A percentile compares a stretch with the other conserved stretches of the same genome.
phyloP scores from a whole-genome alignment of 805 yeast species.

The Sugiyamaella boreocaroliniensis region DNA sequence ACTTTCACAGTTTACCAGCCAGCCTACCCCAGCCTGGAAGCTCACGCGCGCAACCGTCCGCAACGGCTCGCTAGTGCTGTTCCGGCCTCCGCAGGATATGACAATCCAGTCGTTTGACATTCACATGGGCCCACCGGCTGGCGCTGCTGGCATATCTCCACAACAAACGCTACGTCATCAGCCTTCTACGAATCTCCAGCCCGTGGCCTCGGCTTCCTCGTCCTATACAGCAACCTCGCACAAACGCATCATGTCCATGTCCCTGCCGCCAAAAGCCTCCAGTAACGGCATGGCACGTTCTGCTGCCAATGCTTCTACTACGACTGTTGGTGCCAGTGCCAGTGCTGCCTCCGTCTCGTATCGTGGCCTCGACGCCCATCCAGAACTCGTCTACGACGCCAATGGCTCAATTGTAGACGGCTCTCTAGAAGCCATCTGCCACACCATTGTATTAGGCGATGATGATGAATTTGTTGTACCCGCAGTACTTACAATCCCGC shows the following conservation, averaged over 20 bases:
- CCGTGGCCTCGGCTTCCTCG: not conserved
- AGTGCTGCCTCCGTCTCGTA: conserved; percentile 9
- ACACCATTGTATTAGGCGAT: conserved; percentile 54
- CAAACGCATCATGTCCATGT: conserved; percentile 9
- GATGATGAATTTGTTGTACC: conserved; percentile 37
- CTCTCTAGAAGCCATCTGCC: conserved; percentile 67
- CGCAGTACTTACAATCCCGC: conserved; percentile 48
- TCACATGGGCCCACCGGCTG: conserved; percentile 5
- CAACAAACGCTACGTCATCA: not conserved
- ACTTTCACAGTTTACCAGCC: not conserved
- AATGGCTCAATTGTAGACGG: conserved; percentile 46
- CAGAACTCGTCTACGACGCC: conserved; percentile 48
- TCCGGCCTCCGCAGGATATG: conserved; percentile 48
- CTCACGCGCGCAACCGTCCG: conserved; percentile 59
- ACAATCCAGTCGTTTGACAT: conserved; percentile 36
- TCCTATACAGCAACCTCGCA: conserved; percentile 2
- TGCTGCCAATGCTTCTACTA: not conserved
- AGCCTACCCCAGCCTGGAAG: conserved; percentile 27
- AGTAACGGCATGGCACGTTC: not conserved
- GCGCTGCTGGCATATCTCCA: not conserved
- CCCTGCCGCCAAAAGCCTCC: not conserved
- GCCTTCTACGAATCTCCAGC: conserved; percentile 1
- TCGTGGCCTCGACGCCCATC: conserved; percentile 44
- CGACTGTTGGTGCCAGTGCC: not conserved
- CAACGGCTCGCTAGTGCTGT: conserved; percentile 60